Percentiles rank a stretch among this genome's conserved stretches.
phyloP scores from a whole-genome alignment of 805 yeast genomes.

The Dipodascus geniculatus region DNA sequence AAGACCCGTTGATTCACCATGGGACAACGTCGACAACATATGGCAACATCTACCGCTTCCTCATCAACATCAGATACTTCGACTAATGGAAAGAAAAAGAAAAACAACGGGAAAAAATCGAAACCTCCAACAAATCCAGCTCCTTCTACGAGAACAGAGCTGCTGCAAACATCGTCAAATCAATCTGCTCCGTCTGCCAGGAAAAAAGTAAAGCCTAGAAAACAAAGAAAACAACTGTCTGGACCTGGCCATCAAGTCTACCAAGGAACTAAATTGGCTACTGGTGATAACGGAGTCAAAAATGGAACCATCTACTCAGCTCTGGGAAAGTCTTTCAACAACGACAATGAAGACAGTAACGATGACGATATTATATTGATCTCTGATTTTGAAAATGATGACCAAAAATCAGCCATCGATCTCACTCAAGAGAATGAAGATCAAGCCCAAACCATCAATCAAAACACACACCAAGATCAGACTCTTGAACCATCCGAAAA shows the following conservation, averaged over 20 bases:
- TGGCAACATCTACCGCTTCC: no score
- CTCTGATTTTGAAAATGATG: not conserved
- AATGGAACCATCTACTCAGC: not conserved
- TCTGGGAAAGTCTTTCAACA: not conserved
- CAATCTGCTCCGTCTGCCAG: not conserved
- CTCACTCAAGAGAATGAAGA: not conserved
- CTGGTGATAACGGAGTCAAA: not conserved
- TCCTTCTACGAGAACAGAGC: not conserved
- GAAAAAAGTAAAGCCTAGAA: not conserved
- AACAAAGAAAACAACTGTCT: not conserved
- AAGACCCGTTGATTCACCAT: no score
- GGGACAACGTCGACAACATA: no score
- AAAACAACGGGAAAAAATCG: not conserved
- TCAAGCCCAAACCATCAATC: no score
- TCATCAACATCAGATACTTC: no score
- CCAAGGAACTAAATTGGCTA: not conserved
- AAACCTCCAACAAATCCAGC: not conserved
- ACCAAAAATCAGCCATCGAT: no score
- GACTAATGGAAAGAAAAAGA: not conserved
- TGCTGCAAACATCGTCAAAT: not conserved
- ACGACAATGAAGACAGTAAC: not conserved
- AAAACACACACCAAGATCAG: no score
- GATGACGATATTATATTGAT: not conserved
- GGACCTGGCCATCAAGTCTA: not conserved
- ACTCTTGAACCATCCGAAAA: no score